phyloP scores from a whole-genome alignment of 2,329 filamentous ascomycete genomes.

The Aspergillus ochraceus region DNA sequence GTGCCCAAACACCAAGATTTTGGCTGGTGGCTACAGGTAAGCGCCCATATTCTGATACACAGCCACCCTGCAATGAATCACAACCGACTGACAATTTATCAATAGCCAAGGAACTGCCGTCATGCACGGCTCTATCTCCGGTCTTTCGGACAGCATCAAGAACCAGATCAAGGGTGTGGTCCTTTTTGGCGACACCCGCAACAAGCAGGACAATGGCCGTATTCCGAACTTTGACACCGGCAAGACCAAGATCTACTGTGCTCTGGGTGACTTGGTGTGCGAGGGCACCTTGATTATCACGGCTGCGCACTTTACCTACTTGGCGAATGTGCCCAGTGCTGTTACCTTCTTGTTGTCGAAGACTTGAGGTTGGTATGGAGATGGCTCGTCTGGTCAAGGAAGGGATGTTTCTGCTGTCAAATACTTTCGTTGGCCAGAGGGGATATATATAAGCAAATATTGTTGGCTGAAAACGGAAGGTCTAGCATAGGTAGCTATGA shows the following conservation, averaged over 20 bases:
- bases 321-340: slow-evolving; percentile 2
- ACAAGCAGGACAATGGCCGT: slow-evolving; percentile 38
- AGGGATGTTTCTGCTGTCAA: neutral
- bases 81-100: neutral
- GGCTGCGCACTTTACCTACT: slow-evolving; percentile 14
- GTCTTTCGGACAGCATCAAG: slow-evolving; percentile 29
- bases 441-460: neutral
- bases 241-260: slow-evolving; percentile 51
- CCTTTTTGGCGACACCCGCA: slow-evolving; percentile 48
- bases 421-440: neutral
- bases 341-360: slow-evolving; percentile 17
- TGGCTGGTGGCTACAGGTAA: slow-evolving; percentile 16
- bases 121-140: slow-evolving; percentile 39
- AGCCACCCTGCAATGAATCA: too few relatives aligned
- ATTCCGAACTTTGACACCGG: slow-evolving; percentile 42
- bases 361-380: neutral
- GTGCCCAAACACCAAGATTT: slow-evolving; percentile 13
- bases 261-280: slow-evolving; percentile 52
- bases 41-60: too few relatives aligned
- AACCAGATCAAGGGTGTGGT: slow-evolving; percentile 42
- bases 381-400: neutral
- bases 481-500: neutral
- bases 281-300: slow-evolving; percentile 44
- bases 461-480: neutral
- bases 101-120: slow-evolving; percentile 46